Percentiles rank a stretch among this genome's conserved stretches.
Conservation (phyloP, 2,329 filamentous ascomycete genomes). For the Sporothrix schenckii region DNA sequence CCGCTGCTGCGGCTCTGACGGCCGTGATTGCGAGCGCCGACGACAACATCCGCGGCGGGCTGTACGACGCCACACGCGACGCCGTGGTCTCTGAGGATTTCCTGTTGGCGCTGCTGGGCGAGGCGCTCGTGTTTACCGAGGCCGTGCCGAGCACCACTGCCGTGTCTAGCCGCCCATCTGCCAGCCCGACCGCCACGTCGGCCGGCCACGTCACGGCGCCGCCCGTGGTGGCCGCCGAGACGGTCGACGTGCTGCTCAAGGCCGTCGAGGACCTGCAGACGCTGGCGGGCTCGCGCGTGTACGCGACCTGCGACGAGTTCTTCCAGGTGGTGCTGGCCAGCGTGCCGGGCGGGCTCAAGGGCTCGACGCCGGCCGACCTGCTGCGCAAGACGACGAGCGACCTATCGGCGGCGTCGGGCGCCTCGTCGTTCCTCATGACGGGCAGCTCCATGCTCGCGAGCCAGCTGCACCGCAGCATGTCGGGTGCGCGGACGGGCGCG, state of each 20-base stretch:
- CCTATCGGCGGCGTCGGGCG: slow-evolving; percentile 37
- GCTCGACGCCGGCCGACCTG: slow-evolving; percentile 66
- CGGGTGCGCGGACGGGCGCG: slow-evolving; percentile 55
- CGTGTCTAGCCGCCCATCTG: too few species aligned
- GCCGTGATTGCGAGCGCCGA: slow-evolving; percentile 85
- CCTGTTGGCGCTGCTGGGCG: slow-evolving; percentile 78
- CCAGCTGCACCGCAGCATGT: slow-evolving; percentile 63
- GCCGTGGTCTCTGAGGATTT: slow-evolving; percentile 89
- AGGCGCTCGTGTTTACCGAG: slow-evolving; percentile 73
- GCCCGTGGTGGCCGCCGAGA: slow-evolving; percentile 60
- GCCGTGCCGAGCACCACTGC: slow-evolving; percentile 44
- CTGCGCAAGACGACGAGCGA: slow-evolving; percentile 58
- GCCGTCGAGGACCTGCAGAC: slow-evolving; percentile 80
- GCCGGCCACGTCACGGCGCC: slow-evolving; percentile 35
- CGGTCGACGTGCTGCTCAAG: slow-evolving; percentile 75
- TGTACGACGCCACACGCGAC: slow-evolving; percentile 79
- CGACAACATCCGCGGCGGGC: slow-evolving; percentile 86
- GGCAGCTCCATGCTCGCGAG: slow-evolving; percentile 72
- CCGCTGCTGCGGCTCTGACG: slow-evolving; percentile 74
- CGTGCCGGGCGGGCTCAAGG: slow-evolving; percentile 59
- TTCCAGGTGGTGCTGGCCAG: slow-evolving; percentile 75
- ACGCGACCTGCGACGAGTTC: slow-evolving; percentile 74
- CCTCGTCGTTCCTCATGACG: slow-evolving; percentile 68
- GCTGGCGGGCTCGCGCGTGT: slow-evolving; percentile 69
- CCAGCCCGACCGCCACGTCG: neutral